Base-by-base conservation (phyloP, 768 basidiomycete species). In the Mycena olivaceomarginata region DNA sequence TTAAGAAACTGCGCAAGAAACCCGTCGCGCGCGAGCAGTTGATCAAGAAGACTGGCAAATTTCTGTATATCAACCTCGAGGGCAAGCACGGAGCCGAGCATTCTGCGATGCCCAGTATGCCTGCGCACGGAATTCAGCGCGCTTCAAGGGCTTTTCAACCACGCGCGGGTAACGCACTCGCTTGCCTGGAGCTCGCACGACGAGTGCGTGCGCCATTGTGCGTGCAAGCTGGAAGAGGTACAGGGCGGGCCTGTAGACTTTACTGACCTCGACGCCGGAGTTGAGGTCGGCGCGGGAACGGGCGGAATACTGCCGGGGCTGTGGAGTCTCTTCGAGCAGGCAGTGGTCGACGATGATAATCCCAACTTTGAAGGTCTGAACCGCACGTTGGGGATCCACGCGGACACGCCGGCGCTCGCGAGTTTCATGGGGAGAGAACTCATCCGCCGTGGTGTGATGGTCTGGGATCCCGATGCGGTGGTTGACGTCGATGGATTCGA, bases 111-210 rank as follows among this genome's bases (percentile, higher is more conserved):
- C 69, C 89, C 91, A 2, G 80, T 80, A 53, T 91, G 91, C 73
- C 80, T 81, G 22, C 87, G 89, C 62, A 88, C 86, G 1, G 79
- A 87, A 0, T 92, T 92, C 75, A 87, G 87, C 6, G 88, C 88
- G 8, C 85, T 91, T 1, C 91, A 92, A 82, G 91, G 91, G 5
- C 86, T 92, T 18, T 85, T 91, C 40, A 91, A 91, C 79, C 91
- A 92, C 74, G 90, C 88, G 41, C 88, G 91, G 15, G 86, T 90
- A 43, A 84, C 86, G 8, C 91, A 92, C 80, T 82, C 80, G 53
- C 83, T 88, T 41, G 90, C 89, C 75, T 92, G 90, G 89, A 90
- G 89, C 13, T 89, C 88, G 11, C 91, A 92, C 72, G 91, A 92
- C 56, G 90, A 90, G 65, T 92, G 91, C 74, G 88, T 91, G 8